These are phyloP conservation scores for Polychaeton citri DNA, from an alignment of 2,329 filamentous ascomycete genomes.

Conservation along the genomic window DNA sequence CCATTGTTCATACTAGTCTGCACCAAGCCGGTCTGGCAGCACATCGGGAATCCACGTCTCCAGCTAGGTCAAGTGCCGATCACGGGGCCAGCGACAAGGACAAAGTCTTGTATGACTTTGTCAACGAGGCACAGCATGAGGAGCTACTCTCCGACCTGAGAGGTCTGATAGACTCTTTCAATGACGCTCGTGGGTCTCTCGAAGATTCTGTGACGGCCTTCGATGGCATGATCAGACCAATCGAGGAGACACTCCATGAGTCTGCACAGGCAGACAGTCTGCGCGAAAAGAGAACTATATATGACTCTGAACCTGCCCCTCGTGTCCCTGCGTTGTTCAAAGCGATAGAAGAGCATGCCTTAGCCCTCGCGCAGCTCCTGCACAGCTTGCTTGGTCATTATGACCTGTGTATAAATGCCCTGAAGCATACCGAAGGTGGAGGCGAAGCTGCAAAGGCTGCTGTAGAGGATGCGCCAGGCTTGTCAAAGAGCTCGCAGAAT, in stretches of 20 bases:
- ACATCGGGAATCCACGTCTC: neutral
- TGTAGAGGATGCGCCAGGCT: slow-evolving; percentile 22
- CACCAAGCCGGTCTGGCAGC: slow-evolving; percentile 23
- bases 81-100: slow-evolving; percentile 16
- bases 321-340: slow-evolving; percentile 35
- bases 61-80: slow-evolving; percentile 1
- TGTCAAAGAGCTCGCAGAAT: slow-evolving; percentile 29
- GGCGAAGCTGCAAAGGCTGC: slow-evolving; percentile 32
- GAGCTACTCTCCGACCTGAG: slow-evolving; percentile 54
- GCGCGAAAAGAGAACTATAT: slow-evolving; percentile 18
- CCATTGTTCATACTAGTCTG: slow-evolving; percentile 50
- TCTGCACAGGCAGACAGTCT: slow-evolving; percentile 1
- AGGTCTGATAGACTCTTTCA: slow-evolving; percentile 56
- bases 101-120: slow-evolving; percentile 60
- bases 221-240: slow-evolving; percentile 55
- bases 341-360: slow-evolving; percentile 57
- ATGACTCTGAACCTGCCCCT: slow-evolving; percentile 14
- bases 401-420: slow-evolving; percentile 81
- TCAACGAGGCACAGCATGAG: slow-evolving; percentile 58
- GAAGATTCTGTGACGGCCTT: slow-evolving; percentile 48
- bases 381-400: slow-evolving; percentile 77
- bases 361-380: slow-evolving; percentile 69
- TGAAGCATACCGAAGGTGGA: slow-evolving; percentile 68
- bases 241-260: slow-evolving; percentile 21
- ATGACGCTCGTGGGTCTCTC: slow-evolving; percentile 51